Evolutionary conservation across 2,329 filamentous ascomycete genomes (phyloP).

Genomic region (Penicillium sp.): DNA sequence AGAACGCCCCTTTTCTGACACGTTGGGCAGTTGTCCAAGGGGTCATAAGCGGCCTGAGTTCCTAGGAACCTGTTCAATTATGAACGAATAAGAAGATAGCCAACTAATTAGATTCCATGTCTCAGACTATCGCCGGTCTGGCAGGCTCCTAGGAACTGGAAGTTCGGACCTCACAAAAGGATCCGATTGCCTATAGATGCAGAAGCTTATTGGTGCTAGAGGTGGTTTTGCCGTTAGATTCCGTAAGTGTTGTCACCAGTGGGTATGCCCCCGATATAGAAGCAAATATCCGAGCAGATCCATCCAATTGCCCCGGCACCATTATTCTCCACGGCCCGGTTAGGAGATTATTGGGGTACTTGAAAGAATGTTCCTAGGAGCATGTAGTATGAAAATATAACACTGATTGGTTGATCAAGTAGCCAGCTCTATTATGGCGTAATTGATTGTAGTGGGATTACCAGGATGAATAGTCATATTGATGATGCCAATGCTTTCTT

Average conservation of each 20-base stretch:
- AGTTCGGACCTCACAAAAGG: too few relatives aligned
- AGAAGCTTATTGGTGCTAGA: too few relatives aligned
- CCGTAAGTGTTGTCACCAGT: neutral
- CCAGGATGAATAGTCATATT: neutral
- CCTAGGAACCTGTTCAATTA: too few relatives aligned
- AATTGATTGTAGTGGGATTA: neutral
- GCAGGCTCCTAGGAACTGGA: too few relatives aligned
- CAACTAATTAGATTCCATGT: too few relatives aligned
- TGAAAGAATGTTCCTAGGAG: neutral
- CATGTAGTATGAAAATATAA: neutral
- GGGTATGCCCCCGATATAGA: neutral
- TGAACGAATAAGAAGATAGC: too few relatives aligned
- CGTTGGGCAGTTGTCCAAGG: too few relatives aligned
- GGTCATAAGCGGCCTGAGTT: too few relatives aligned
- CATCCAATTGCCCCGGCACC: neutral
- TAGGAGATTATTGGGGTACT: neutral
- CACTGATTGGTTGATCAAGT: neutral
- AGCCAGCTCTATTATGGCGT: neutral
- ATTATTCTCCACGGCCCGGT: neutral
- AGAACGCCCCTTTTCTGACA: too few relatives aligned
- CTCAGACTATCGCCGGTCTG: too few relatives aligned
- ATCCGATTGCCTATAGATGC: too few relatives aligned
- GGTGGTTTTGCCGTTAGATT: too few relatives aligned
- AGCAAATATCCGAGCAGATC: neutral
- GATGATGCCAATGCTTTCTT: slow-evolving; percentile 30